These are phyloP conservation scores for Termitomyces sp. DNA, from an alignment of 768 basidiomycete genomes.

Conservation along the genomic window DNA sequence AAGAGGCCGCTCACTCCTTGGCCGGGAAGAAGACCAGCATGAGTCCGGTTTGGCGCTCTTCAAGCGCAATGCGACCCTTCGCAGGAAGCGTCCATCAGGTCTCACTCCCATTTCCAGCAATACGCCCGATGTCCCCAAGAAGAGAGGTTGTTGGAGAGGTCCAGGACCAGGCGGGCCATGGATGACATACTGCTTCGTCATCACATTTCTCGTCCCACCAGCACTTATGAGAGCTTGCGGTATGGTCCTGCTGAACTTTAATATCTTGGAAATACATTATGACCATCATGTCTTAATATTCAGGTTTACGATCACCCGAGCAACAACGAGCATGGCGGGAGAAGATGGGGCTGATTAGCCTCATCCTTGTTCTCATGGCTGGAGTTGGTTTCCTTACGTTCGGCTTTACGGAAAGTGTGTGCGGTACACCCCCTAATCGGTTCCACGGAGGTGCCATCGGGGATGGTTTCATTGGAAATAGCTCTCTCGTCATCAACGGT, in stretches of 20 bases:
- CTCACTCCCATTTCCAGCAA: slow-evolving; percentile 34
- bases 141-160: slow-evolving; percentile 58
- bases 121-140: slow-evolving; percentile 28
- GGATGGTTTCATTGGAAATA: slow-evolving; percentile 61
- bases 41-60: slow-evolving; percentile 93
- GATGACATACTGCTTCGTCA: slow-evolving; percentile 89
- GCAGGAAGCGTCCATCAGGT: slow-evolving; percentile 52
- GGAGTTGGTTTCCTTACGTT: slow-evolving; percentile 97
- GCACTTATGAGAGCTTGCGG: slow-evolving; percentile 75
- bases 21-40: slow-evolving; percentile 82
- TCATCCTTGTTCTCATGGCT: slow-evolving; percentile 84
- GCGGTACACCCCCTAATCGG: slow-evolving; percentile 80
- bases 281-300: slow-evolving; percentile 20
- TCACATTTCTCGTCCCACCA: slow-evolving; percentile 81
- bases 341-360: slow-evolving; percentile 87
- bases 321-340: slow-evolving; percentile 97
- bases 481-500: slow-evolving; percentile 90
- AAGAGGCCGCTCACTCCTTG: slow-evolving; percentile 86
- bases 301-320: slow-evolving; percentile 82
- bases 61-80: slow-evolving; percentile 76
- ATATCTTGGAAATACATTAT: neutral
- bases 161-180: slow-evolving; percentile 91
- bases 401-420: slow-evolving; percentile 93
- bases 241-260: slow-evolving; percentile 32
- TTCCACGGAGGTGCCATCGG: slow-evolving; percentile 77